These are phyloP conservation scores for Sphaerobolus stellatus DNA, from an alignment of 1,284 basidiomycete genomes.

Conservation along the genomic window DNA sequence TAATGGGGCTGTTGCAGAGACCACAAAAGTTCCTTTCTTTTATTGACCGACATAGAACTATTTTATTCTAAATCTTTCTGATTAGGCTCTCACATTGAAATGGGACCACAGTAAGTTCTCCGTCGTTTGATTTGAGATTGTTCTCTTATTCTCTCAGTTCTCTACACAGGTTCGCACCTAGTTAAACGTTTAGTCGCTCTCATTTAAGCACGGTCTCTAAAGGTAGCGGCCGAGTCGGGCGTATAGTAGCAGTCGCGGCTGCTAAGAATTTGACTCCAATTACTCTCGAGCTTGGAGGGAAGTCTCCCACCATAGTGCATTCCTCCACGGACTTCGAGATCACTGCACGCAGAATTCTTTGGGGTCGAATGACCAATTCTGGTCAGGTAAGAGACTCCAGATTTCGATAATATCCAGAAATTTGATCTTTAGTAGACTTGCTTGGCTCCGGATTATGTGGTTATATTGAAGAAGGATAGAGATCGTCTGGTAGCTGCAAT, in stretches of 20 bases:
- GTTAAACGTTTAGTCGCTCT: not conserved
- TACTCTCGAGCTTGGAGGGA: slow-evolving; percentile 71
- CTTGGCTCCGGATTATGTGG: slow-evolving; percentile 64
- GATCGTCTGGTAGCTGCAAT: slow-evolving; percentile 54
- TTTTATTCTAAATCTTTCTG: not conserved
- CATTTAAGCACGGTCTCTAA: slow-evolving; percentile 1
- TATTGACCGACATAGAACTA: not conserved
- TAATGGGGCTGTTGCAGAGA: not conserved
- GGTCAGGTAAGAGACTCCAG: slow-evolving; percentile 39
- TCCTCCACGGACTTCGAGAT: slow-evolving; percentile 42
- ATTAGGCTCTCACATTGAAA: not conserved
- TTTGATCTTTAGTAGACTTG: slow-evolving; percentile 43
- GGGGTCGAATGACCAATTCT: slow-evolving; percentile 57
- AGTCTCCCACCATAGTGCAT: slow-evolving; percentile 60
- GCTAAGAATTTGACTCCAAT: slow-evolving; percentile 72
- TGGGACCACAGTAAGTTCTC: not conserved
- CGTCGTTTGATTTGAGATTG: not conserved
- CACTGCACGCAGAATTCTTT: slow-evolving; percentile 48
- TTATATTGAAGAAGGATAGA: slow-evolving; percentile 49
- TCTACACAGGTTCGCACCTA: slow-evolving; percentile 39
- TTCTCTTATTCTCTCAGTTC: slow-evolving; percentile 22
- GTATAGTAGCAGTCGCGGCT: slow-evolving; percentile 66
- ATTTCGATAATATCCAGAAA: not conserved
- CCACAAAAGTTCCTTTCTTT: not conserved
- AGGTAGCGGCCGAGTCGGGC: slow-evolving; percentile 65